Percentiles rank a stretch among this genome's conserved stretches.
Evolutionary conservation across 2,329 filamentous ascomycete species (phyloP).

Genomic region (Cladosporium cucumerinum): DNA sequence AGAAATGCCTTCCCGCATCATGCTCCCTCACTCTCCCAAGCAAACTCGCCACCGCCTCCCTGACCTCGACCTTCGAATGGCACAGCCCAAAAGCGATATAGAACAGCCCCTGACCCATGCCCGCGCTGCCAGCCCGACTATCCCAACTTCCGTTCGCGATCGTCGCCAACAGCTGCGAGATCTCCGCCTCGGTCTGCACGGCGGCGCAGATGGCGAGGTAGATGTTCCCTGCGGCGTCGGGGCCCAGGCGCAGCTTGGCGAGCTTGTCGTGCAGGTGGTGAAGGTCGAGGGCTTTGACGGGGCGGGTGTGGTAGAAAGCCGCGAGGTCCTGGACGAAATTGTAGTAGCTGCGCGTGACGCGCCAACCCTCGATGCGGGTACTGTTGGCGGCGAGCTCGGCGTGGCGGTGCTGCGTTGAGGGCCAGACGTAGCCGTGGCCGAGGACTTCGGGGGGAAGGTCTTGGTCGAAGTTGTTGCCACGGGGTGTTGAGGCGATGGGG

Average conservation of each 20-base stretch:
- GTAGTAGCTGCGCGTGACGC: slow-evolving; percentile 92
- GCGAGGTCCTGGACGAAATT: slow-evolving; percentile 66
- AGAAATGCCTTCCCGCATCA: slow-evolving; percentile 90
- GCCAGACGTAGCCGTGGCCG: slow-evolving; percentile 94
- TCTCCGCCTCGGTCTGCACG: slow-evolving; percentile 65
- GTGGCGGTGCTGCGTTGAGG: slow-evolving; percentile 73
- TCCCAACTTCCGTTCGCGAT: slow-evolving; percentile 32
- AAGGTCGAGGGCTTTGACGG: slow-evolving; percentile 78
- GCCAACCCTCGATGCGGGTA: slow-evolving; percentile 92
- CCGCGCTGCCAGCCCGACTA: slow-evolving; percentile 19
- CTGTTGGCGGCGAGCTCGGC: slow-evolving; percentile 89
- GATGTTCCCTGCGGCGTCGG: slow-evolving; percentile 74
- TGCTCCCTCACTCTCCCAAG: slow-evolving; percentile 80
- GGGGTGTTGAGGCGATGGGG: slow-evolving; percentile 4
- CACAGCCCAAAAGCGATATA: slow-evolving; percentile 89
- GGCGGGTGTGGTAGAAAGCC: slow-evolving; percentile 38
- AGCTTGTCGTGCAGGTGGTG: slow-evolving; percentile 91
- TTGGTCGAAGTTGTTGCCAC: background rate
- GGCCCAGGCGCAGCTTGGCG: slow-evolving; percentile 72
- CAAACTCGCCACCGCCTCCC: slow-evolving; percentile 72
- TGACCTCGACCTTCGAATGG: slow-evolving; percentile 78
- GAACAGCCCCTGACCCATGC: slow-evolving; percentile 67
- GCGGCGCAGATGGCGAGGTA: slow-evolving; percentile 77
- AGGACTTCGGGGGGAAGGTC: slow-evolving; percentile 30
- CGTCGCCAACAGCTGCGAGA: slow-evolving; percentile 55